These are phyloP conservation scores for Pharus latifolius DNA, from an alignment of 176 grass and related monocot genomes.

Conservation along the genomic window DNA sequence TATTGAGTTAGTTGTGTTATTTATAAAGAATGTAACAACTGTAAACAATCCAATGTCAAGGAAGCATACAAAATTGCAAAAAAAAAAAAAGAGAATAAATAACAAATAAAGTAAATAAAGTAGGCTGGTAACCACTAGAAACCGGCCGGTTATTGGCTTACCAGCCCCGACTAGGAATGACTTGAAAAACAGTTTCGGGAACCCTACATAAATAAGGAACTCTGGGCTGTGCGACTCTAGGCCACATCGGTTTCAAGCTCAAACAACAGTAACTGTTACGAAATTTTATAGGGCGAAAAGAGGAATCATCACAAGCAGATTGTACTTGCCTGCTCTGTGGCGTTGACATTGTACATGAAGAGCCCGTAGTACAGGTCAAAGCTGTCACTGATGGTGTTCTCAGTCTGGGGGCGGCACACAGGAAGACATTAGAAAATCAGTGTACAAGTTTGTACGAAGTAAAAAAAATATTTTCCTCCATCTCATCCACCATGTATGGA, in stretches of 20 bases:
- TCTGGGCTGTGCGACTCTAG: not conserved
- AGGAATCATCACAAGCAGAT: not conserved
- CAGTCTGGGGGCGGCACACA: conserved; percentile 10
- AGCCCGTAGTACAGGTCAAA: conserved; percentile 65
- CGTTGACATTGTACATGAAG: conserved; percentile 73
- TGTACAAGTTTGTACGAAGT: not conserved
- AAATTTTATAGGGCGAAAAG: not conserved
- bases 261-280: not conserved
- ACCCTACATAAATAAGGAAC: not conserved
- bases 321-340: conserved; percentile 59
- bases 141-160: no score
- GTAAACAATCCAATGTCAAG: no score
- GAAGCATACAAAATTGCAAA: no score
- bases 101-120: no score
- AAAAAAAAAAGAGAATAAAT: no score
- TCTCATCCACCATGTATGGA: not conserved
- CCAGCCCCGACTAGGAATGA: no score
- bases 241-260: not conserved
- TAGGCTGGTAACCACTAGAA: no score
- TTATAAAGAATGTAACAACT: no score
- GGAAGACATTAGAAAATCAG: not conserved
- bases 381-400: conserved; percentile 54
- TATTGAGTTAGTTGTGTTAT: no score
- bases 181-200: not conserved
- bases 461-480: not conserved